Evolutionary conservation across 495 filamentous ascomycete species (phyloP).

Genomic region (Apodospora peruviana): DNA sequence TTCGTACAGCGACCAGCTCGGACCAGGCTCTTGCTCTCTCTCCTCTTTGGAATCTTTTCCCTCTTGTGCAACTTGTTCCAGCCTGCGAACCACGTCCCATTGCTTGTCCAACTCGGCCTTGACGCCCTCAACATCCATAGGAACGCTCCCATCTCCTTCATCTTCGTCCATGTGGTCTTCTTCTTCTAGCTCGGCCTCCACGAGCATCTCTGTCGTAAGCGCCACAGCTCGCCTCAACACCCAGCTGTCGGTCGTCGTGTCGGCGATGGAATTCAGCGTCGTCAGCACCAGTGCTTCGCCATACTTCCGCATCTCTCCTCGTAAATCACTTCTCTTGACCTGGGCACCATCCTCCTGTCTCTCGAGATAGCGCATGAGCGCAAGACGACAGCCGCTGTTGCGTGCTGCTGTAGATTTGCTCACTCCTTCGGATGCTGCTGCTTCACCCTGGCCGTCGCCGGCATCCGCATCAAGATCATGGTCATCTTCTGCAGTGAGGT

Average conservation of each 20-base stretch:
- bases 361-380: slow-evolving; percentile 23
- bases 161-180: slow-evolving; percentile 15
- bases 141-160: slow-evolving; percentile 9
- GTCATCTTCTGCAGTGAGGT: slow-evolving; percentile 21
- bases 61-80: slow-evolving; percentile 15
- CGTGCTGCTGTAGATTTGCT: neutral
- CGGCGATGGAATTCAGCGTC: slow-evolving; percentile 27
- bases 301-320: slow-evolving; percentile 19
- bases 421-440: neutral
- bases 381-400: slow-evolving; percentile 11
- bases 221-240: slow-evolving; percentile 29
- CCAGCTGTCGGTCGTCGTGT: slow-evolving; percentile 24
- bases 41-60: slow-evolving; percentile 7
- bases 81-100: slow-evolving; percentile 1
- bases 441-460: slow-evolving; percentile 6
- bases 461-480: slow-evolving; percentile 5
- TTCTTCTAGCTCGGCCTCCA: slow-evolving; percentile 6
- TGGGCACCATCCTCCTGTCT: slow-evolving; percentile 15
- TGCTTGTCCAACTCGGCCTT: slow-evolving; percentile 25
- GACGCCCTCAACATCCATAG: slow-evolving; percentile 22
- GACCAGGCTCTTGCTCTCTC: slow-evolving; percentile 8
- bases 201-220: slow-evolving; percentile 23
- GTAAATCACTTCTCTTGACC: slow-evolving; percentile 2
- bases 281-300: slow-evolving; percentile 21
- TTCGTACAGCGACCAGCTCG: slow-evolving; percentile 48